Evolutionary conservation across 1,284 basidiomycete species (phyloP).

Genomic region (Abortiporus biennis): DNA sequence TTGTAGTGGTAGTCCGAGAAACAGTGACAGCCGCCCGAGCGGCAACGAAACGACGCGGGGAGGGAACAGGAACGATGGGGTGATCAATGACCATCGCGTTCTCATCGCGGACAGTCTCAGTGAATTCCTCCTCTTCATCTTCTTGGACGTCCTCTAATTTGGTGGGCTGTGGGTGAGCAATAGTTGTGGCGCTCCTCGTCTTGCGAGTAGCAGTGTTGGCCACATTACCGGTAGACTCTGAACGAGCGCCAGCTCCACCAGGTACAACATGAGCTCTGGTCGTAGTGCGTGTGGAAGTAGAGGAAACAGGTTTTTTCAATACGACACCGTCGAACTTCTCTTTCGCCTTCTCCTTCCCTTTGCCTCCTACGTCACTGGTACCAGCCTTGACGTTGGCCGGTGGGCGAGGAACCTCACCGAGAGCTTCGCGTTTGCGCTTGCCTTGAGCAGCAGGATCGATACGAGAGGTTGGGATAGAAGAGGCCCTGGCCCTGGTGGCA

Average conservation of each 20-base stretch:
- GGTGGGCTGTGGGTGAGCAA: slow-evolving; percentile 6
- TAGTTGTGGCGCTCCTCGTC: slow-evolving; percentile 21
- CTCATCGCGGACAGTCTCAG: slow-evolving; percentile 26
- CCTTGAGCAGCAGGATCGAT: slow-evolving; percentile 35
- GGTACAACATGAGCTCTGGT: slow-evolving; percentile 15
- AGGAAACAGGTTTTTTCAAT: slow-evolving; percentile 37
- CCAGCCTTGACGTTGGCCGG: slow-evolving; percentile 37
- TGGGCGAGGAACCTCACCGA: slow-evolving; percentile 58
- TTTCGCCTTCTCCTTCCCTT: slow-evolving; percentile 40
- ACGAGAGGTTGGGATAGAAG: slow-evolving; percentile 27
- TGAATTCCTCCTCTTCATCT: slow-evolving; percentile 26
- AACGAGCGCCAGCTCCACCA: background rate
- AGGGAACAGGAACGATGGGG: slow-evolving; percentile 17
- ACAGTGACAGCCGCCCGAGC: slow-evolving; percentile 18
- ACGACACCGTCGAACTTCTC: slow-evolving; percentile 52
- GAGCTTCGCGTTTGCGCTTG: slow-evolving; percentile 71
- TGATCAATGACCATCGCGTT: slow-evolving; percentile 58
- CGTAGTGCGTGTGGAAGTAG: slow-evolving; percentile 24
- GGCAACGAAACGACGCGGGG: slow-evolving; percentile 23
- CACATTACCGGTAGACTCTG: slow-evolving; percentile 23
- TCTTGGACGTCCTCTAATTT: slow-evolving; percentile 28
- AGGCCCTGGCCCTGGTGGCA: slow-evolving; percentile 30
- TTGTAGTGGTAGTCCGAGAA: slow-evolving; percentile 11
- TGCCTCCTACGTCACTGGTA: slow-evolving; percentile 24
- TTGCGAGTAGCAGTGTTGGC: slow-evolving; percentile 22